A percentile compares a stretch with the other conserved stretches of the same genome.
Evolutionary conservation across 2,329 filamentous ascomycete genomes (phyloP).

Genomic region (Neophaeococcomyces mojaviensis): DNA sequence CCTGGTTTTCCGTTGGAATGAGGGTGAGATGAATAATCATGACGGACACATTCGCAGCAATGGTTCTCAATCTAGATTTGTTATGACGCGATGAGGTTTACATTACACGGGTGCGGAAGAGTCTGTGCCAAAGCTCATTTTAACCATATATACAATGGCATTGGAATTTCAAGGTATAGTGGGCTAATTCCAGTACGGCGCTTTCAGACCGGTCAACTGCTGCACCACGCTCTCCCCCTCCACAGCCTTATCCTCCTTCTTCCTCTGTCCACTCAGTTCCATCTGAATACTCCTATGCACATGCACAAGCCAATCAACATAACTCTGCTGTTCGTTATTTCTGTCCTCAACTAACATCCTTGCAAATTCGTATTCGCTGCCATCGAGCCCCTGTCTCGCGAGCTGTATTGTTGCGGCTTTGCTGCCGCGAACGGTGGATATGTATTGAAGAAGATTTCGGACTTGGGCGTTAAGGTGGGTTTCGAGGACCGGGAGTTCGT

Average conservation of each 20-base stretch:
- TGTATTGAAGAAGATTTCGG: conserved; percentile 83
- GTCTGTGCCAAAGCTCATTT: too few relatives aligned
- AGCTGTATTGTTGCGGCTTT: conserved; percentile 87
- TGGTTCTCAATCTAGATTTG: too few relatives aligned
- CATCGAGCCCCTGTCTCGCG: conserved; percentile 85
- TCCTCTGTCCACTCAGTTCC: conserved; percentile 55
- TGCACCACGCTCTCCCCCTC: conserved; percentile 36
- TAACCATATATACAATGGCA: too few relatives aligned
- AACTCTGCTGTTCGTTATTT: conserved; percentile 95
- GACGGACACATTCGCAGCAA: too few relatives aligned
- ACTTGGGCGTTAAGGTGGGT: conserved; percentile 93
- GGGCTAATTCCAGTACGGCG: conserved; percentile 36
- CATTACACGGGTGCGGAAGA: too few relatives aligned
- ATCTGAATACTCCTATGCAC: conserved; percentile 88
- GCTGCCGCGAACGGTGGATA: conserved; percentile 70
- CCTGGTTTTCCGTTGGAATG: too few relatives aligned
- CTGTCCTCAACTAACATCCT: conserved; percentile 84
- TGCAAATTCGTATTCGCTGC: conserved; percentile 94
- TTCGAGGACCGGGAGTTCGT: conserved; percentile 71
- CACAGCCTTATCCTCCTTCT: conserved; percentile 35
- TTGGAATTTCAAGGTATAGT: too few relatives aligned
- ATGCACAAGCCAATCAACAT: conserved; percentile 97
- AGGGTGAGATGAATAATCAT: too few relatives aligned
- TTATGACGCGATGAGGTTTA: too few relatives aligned
- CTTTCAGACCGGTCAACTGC: conserved; percentile 38